phyloP scores from a whole-genome alignment of 2,329 filamentous ascomycete species.

The Sordariomycetes sp. region DNA sequence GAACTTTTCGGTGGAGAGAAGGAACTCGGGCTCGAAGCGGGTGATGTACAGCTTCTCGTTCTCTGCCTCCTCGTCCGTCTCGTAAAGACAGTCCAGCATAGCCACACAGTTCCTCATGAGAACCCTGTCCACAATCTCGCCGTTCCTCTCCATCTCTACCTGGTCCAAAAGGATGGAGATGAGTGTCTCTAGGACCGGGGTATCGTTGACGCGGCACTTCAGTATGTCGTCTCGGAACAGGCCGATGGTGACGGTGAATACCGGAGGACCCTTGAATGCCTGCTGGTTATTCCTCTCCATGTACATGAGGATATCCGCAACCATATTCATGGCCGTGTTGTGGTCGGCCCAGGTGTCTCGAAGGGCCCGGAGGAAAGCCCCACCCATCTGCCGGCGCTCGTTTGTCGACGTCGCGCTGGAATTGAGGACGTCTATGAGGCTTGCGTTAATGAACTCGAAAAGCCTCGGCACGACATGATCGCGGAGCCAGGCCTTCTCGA shows the following conservation, averaged over 20 bases:
- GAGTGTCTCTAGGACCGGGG: constrained; percentile 61
- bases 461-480: constrained; percentile 63
- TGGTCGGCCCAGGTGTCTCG: constrained; percentile 80
- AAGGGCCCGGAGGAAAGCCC: constrained; percentile 69
- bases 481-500: constrained; percentile 74
- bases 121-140: constrained; percentile 76
- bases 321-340: constrained; percentile 90
- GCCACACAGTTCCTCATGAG: constrained; percentile 74
- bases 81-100: constrained; percentile 85
- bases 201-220: constrained; percentile 40
- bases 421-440: constrained; percentile 50
- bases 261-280: constrained; percentile 60
- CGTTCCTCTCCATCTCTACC: constrained; percentile 83
- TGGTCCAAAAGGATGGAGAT: constrained; percentile 80
- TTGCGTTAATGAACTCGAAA: constrained; percentile 57
- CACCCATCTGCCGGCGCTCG: constrained; percentile 70
- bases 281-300: constrained; percentile 79
- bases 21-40: constrained; percentile 69
- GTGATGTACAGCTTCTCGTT: constrained; percentile 74
- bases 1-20: constrained; percentile 60
- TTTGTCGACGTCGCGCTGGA: constrained; percentile 56
- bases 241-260: constrained; percentile 76
- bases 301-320: constrained; percentile 93
- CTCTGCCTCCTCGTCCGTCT: constrained; percentile 68
- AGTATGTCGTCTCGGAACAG: constrained; percentile 84